phyloP scores from a whole-genome alignment of 129 eudicot species.

The Rutidosis leptorrhynchoides region DNA sequence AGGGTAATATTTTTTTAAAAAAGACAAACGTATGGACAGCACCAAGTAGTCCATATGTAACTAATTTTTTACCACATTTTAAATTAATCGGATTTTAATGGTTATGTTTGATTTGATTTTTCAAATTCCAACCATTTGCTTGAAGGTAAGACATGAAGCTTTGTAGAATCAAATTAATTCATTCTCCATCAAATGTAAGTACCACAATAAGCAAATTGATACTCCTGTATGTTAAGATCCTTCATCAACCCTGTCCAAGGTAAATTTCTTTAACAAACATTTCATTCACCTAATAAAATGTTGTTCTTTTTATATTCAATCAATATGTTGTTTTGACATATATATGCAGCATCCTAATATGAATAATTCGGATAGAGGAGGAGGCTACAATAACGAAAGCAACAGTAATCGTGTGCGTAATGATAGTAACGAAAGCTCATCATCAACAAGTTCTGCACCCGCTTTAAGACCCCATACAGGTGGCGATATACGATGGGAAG shows the following conservation, averaged over 20 bases:
- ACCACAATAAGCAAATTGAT: background rate
- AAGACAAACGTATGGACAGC: too few relatives aligned
- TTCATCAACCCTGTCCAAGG: conserved; percentile 2
- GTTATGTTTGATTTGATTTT: too few relatives aligned
- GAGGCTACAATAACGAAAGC: background rate
- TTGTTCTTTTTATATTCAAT: background rate
- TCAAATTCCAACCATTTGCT: too few relatives aligned
- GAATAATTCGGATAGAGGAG: conserved; percentile 7
- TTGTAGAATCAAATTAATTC: too few relatives aligned
- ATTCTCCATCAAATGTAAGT: background rate
- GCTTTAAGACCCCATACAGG: conserved; percentile 20
- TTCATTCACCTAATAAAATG: background rate
- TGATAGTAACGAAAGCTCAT: conserved; percentile 20
- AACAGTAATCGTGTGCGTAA: background rate
- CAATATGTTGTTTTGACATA: background rate
- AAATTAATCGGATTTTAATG: too few relatives aligned
- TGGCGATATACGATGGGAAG: conserved; percentile 23
- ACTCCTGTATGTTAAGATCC: conserved; percentile 3
- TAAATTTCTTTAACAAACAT: background rate
- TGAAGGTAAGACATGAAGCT: too few relatives aligned
- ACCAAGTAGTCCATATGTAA: too few relatives aligned
- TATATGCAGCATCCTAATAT: conserved; percentile 13
- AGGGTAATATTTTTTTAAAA: too few relatives aligned
- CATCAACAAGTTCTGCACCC: conserved; percentile 17
- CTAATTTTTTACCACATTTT: too few relatives aligned